Conservation (phyloP, 352 stramenopile genomes). For the Globisporangium uncinulatum region DNA sequence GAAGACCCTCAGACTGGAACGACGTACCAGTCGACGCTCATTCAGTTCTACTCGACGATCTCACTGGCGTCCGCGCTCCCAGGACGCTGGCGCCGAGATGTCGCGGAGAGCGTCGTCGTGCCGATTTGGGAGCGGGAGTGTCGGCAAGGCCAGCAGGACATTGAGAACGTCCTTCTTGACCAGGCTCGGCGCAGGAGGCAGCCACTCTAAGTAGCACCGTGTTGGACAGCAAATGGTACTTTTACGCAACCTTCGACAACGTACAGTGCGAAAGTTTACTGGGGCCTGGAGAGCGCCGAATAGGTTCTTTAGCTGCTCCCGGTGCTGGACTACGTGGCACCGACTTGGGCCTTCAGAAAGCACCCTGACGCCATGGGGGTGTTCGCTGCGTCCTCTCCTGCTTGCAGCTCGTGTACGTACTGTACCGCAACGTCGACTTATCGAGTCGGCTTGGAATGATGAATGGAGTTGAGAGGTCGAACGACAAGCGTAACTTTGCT, state of each 20-base stretch:
- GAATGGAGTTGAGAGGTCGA: too few species aligned
- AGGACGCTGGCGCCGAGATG: background rate
- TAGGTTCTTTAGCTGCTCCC: background rate
- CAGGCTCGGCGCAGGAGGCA: background rate
- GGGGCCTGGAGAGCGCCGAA: background rate
- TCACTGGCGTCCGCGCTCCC: background rate
- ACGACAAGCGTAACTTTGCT: too few species aligned
- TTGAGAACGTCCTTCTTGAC: background rate
- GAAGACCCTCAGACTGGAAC: background rate
- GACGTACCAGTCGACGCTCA: background rate
- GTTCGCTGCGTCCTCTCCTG: background rate
- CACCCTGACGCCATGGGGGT: background rate
- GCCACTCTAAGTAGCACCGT: too few species aligned
- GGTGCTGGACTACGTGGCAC: too few species aligned
- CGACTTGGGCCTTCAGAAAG: background rate
- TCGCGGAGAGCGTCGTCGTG: background rate
- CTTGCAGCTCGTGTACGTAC: too few species aligned
- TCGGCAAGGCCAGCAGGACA: background rate
- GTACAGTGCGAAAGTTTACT: too few species aligned
- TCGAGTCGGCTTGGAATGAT: too few species aligned
- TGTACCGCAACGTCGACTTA: too few species aligned
- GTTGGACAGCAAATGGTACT: too few species aligned
- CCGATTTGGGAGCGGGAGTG: background rate
- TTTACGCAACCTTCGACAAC: too few species aligned
- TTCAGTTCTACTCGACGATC: conserved; percentile 1